Evolutionary conservation across 2,329 filamentous ascomycete genomes (phyloP).

Genomic region (Diplodia seriata): DNA sequence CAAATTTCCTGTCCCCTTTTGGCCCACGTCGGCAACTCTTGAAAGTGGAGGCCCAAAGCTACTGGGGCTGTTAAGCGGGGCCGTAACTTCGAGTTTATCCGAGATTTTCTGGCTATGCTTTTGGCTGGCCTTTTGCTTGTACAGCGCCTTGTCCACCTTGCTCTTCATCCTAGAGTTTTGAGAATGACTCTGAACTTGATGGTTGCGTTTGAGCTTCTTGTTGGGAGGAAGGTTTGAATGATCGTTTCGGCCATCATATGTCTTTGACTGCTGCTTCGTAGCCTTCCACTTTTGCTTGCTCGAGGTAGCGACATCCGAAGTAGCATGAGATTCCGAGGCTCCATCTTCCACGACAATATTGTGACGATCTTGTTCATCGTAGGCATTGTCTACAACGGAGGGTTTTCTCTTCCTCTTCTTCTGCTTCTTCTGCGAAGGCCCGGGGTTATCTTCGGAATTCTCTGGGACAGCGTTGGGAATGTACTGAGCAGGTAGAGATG

Average conservation of each 20-base stretch:
- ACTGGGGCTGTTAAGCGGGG: neutral
- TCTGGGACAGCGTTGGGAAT: neutral
- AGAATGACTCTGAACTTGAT: neutral
- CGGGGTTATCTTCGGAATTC: neutral
- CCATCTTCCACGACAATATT: neutral
- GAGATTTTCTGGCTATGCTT: neutral
- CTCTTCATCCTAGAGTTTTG: neutral
- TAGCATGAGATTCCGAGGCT: neutral
- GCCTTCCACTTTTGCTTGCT: neutral
- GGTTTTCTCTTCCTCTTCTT: slow-evolving; percentile 18
- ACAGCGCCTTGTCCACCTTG: neutral
- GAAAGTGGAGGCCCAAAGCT: neutral
- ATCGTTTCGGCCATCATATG: neutral
- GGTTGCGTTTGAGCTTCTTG: slow-evolving; percentile 9
- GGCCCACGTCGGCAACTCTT: neutral
- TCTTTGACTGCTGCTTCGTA: neutral
- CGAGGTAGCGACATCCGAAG: neutral
- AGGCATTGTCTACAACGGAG: neutral
- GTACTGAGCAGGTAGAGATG: neutral
- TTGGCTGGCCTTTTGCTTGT: neutral
- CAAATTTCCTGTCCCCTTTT: neutral
- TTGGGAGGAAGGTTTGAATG: neutral
- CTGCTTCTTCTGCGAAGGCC: neutral
- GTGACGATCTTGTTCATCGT: neutral
- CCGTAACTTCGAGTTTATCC: neutral